A percentile compares a stretch with the other conserved stretches of the same genome.
phyloP scores from a whole-genome alignment of 2,329 filamentous ascomycete genomes.

The Fusarium udum region DNA sequence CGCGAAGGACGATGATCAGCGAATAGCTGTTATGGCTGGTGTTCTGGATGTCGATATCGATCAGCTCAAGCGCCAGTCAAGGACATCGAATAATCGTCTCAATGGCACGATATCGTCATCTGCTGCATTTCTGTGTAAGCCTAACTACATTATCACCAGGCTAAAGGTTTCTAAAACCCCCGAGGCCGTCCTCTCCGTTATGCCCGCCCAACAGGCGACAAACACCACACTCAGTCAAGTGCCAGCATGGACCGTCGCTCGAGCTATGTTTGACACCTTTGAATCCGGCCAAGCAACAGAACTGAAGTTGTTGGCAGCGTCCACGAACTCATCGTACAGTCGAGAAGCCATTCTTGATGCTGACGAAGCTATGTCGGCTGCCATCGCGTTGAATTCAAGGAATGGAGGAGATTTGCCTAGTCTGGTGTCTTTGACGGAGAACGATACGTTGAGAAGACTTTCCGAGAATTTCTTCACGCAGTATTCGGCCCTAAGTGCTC shows the following conservation, averaged over 20 bases:
- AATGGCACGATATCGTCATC: slow-evolving; percentile 25
- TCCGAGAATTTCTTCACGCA: slow-evolving; percentile 47
- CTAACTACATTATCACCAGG: slow-evolving; percentile 33
- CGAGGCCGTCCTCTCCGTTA: slow-evolving; percentile 21
- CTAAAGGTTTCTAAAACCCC: slow-evolving; percentile 32
- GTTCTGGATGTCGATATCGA: slow-evolving; percentile 27
- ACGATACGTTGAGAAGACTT: slow-evolving; percentile 39
- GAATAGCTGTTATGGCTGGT: slow-evolving; percentile 38
- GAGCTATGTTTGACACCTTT: slow-evolving; percentile 35
- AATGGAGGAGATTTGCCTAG: slow-evolving; percentile 29
- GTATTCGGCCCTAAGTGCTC: slow-evolving; percentile 48
- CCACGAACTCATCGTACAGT: slow-evolving; percentile 31
- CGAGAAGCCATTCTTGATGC: slow-evolving; percentile 41
- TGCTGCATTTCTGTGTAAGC: slow-evolving; percentile 33
- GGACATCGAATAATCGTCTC: slow-evolving; percentile 8
- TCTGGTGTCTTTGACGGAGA: slow-evolving; percentile 40
- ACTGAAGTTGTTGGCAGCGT: slow-evolving; percentile 5
- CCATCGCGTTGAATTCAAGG: slow-evolving; percentile 42
- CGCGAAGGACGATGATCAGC: slow-evolving; percentile 24
- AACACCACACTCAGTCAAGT: slow-evolving; percentile 35
- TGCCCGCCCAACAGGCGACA: not conserved
- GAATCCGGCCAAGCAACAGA: not conserved
- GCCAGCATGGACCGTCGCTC: slow-evolving; percentile 33
- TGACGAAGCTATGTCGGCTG: slow-evolving; percentile 48
- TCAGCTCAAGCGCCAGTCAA: slow-evolving; percentile 26